Evolutionary conservation across 805 yeast genomes (phyloP).

Genomic region (Pachysolen tannophilus): DNA sequence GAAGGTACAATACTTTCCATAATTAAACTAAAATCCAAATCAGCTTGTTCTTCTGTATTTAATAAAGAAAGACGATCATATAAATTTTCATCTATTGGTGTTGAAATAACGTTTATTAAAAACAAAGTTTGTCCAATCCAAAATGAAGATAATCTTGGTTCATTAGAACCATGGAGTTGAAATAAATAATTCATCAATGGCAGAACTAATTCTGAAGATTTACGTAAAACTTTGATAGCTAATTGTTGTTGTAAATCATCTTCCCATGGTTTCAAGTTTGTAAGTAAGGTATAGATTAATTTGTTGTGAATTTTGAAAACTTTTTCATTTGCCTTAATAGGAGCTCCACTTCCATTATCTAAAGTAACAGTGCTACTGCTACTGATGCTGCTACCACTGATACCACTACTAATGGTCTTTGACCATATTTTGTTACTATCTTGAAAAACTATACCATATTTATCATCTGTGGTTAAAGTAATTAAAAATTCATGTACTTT

Average conservation of each 20-base stretch:
- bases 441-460: slow-evolving; percentile 36
- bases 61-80: slow-evolving; percentile 4
- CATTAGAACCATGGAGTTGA: slow-evolving; percentile 59
- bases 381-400: too few relatives aligned
- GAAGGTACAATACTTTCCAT: slow-evolving; percentile 58
- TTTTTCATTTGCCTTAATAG: slow-evolving; percentile 38
- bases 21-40: slow-evolving; percentile 9
- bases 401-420: too few relatives aligned
- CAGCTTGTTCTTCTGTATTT: background rate
- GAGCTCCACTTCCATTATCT: slow-evolving; percentile 29
- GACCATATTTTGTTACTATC: slow-evolving; percentile 51
- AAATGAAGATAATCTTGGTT: slow-evolving; percentile 72
- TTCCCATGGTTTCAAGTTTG: slow-evolving; percentile 75
- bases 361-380: too few relatives aligned
- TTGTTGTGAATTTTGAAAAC: slow-evolving; percentile 60
- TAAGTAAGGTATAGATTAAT: slow-evolving; percentile 52
- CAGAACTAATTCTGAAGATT: slow-evolving; percentile 63
- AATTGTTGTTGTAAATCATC: slow-evolving; percentile 54
- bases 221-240: slow-evolving; percentile 38
- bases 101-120: slow-evolving; percentile 47
- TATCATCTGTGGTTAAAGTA: slow-evolving; percentile 39
- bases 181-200: slow-evolving; percentile 56
- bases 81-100: slow-evolving; percentile 43
- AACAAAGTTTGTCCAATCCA: slow-evolving; percentile 73
- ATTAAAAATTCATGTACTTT: slow-evolving; percentile 39